Evolutionary conservation across 352 stramenopile species (phyloP), one percentile per base, ranked within the genome.

Genomic region (Aphanomyces invadans): DNA sequence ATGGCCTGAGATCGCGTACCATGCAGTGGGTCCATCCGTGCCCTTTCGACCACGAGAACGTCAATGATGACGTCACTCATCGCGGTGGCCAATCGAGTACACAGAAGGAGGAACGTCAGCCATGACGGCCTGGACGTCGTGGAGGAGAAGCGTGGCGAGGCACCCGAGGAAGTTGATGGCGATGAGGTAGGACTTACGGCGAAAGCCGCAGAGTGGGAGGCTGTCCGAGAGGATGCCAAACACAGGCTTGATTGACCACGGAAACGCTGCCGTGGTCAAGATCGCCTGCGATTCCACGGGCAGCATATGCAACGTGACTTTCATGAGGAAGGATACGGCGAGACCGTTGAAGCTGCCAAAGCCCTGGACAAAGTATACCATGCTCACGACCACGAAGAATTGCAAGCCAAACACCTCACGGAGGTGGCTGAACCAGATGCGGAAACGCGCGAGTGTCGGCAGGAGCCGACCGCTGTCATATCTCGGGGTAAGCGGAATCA

Each of bases 31-130:
- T 90, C 82, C 21, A 90, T 63, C 21, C 89, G 75, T 65, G 88
- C 95, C 78, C 96, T 97, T 74, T 98, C 89, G 4, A 98, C 94
- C 1, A 98, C 93, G 62, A 96, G 87, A 15, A 92, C 93, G 79
- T 98, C 95, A 36, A 96, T 97, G 2, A 98, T 92, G 4, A 98
- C 95, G 74, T 98, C 95, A 39, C 91, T 96, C 38, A 98, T 79
- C 15, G 95, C 90, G 28, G 97, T 89, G 19, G 88, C 92, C 38
- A 94, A 77, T 61, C 80, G 96, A 32, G 85, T 89, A 11, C 98
- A 53, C 29, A 92, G 82, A n/a, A 90, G 68, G 51, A 87, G 73
- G 15, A 81, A 65, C 11, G 87, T 73, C 0, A 80, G 79, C 9
- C 75, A 72, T 36, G 88, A 65, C 21, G 77, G 36, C 36, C 7